Percentiles rank a stretch among this genome's conserved stretches.
phyloP scores from a whole-genome alignment of 495 filamentous ascomycete species.

The Amphirosellinia nigrospora region DNA sequence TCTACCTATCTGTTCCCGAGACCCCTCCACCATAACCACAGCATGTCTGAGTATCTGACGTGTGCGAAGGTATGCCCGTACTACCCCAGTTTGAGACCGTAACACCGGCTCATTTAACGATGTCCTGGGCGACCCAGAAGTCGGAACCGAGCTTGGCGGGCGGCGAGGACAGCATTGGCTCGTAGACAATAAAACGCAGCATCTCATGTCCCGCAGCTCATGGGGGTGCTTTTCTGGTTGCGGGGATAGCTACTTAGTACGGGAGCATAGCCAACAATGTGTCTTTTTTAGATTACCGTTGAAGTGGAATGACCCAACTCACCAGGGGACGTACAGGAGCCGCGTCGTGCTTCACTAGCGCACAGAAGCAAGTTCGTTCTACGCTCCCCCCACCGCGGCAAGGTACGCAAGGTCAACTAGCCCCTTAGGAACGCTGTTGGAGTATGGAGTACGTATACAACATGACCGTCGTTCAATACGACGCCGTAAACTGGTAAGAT shows the following conservation, averaged over 20 bases:
- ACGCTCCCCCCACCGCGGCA: slow-evolving; percentile 3
- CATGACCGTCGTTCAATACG: slow-evolving; percentile 3
- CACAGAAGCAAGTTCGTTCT: neutral
- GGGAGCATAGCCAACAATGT: neutral
- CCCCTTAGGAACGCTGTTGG: slow-evolving; percentile 11
- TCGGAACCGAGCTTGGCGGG: slow-evolving; percentile 25
- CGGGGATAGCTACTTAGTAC: neutral
- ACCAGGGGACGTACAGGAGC: neutral
- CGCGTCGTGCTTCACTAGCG: slow-evolving; percentile 8
- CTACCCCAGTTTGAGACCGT: slow-evolving; percentile 21
- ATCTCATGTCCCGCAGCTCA: neutral
- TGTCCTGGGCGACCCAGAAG: slow-evolving; percentile 7
- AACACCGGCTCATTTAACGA: slow-evolving; percentile 19
- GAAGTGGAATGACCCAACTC: neutral
- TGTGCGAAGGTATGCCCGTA: slow-evolving; percentile 20
- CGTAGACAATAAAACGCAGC: neutral
- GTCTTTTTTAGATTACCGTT: neutral
- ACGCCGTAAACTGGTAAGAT: neutral
- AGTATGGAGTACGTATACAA: slow-evolving; percentile 18
- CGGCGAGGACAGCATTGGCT: neutral
- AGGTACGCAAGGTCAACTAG: slow-evolving; percentile 16
- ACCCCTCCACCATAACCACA: slow-evolving; percentile 12
- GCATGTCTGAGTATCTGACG: slow-evolving; percentile 23
- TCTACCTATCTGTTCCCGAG: slow-evolving; percentile 14
- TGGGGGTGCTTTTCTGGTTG: neutral